Evolutionary conservation across 2,329 filamentous ascomycete genomes (phyloP), one percentile per base, ranked within the genome.

Genomic region (Fusarium circinatum): DNA sequence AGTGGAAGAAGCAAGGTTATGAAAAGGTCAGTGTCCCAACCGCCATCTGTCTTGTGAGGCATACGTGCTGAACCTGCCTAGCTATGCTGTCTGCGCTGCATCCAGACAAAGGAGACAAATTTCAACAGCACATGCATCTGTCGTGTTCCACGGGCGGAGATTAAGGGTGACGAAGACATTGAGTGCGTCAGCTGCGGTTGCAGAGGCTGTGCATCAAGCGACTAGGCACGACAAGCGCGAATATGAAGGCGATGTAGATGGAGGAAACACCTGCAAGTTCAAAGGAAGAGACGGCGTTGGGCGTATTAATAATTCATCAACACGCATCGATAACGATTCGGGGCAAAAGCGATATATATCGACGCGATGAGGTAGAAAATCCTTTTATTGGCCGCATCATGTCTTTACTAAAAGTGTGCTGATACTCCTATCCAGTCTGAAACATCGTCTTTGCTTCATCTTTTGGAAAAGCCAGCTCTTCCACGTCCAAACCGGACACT

Each of bases 1-100:
- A 99, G 86, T 99, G 96, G 96, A 99, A 99, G 90, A 99, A 99
- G 86, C 93, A 97, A 79, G 96, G 96, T 22, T 99, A 99, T 80
- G 96, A 99, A 84, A 98, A 98, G 91, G 94, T 94, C 82, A 58
- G 87, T 82, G 4, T 41, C n/a, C 45, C n/a, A 34, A 7, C 58
- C 39, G n/a, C 41, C 15, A 5, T 44, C 28, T 30, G 34, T 42
- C 26, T 36, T 12, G 20, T 36, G 30, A 52, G n/a, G 38, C 24
- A 24, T 45, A 14, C 26, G 65, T 59, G 49, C 79, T 84, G 67
- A 83, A 64, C 56, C 6, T 44, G 10, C 38, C 18, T 26, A 96
- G 93, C 85, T 99, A 48, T 99, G 96, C 84, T 99, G 96, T 82
- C 87, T 98, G 62, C 91, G 95, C 71, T 99, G 96, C 83, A 96